Percentiles rank a stretch among this genome's conserved stretches.
Conservation (phyloP, 2,329 filamentous ascomycete genomes). For the Exutisphaerella laricina region DNA sequence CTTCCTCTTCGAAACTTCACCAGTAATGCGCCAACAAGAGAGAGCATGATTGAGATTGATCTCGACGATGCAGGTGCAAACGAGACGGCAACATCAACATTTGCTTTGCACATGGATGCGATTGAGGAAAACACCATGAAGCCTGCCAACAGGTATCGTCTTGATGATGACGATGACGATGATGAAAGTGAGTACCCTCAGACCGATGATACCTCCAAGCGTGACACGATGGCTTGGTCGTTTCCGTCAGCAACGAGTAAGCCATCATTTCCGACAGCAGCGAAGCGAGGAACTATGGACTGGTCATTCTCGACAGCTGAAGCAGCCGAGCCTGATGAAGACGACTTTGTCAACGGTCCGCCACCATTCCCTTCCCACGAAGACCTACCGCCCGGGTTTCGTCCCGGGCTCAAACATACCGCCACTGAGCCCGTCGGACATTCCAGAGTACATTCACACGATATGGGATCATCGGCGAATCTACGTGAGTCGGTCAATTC, state of each 20-base stretch:
- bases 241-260: constrained; percentile 38
- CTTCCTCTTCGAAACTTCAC: constrained; percentile 46
- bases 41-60: constrained; percentile 53
- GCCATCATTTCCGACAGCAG: background rate
- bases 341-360: constrained; percentile 25
- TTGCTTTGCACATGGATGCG: constrained; percentile 35
- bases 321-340: constrained; percentile 24
- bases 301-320: constrained; percentile 45
- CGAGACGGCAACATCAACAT: constrained; percentile 43
- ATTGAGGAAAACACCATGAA: constrained; percentile 21
- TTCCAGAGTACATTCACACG: constrained; percentile 34
- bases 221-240: constrained; percentile 50
- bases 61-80: constrained; percentile 51
- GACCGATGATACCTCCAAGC: constrained; percentile 31
- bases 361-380: constrained; percentile 27
- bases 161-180: constrained; percentile 33
- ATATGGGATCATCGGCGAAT: constrained; percentile 9
- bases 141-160: constrained; percentile 5
- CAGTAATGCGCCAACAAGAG: constrained; percentile 41
- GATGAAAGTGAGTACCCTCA: constrained; percentile 32
- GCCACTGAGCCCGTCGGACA: constrained; percentile 38
- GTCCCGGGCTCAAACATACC: constrained; percentile 38
- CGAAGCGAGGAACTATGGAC: constrained; percentile 40
- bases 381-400: constrained; percentile 32
- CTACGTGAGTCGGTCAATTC: constrained; percentile 35